Percentiles rank a stretch among this genome's conserved stretches.
Evolutionary conservation across 805 yeast genomes (phyloP).

Genomic region (Metschnikowia gelsemii): DNA sequence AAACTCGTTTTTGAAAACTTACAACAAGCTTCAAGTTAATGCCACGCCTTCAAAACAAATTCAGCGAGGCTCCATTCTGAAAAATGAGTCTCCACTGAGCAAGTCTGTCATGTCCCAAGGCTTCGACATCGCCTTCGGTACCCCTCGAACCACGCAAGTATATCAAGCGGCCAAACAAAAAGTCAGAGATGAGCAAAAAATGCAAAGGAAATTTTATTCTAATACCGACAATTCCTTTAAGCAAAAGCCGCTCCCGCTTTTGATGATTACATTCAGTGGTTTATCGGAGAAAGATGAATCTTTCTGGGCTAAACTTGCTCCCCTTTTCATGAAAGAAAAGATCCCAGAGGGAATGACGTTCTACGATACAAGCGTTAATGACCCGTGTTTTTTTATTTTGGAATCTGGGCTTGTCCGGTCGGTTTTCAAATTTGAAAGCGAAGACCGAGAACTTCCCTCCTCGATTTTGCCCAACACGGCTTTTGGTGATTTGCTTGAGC

Average conservation of each 20-base stretch:
- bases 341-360: constrained; percentile 46
- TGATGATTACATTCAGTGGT: constrained; percentile 65
- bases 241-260: constrained; percentile 60
- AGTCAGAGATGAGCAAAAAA: constrained; percentile 40
- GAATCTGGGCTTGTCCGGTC: constrained; percentile 47
- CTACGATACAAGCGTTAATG: constrained; percentile 45
- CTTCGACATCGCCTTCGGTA: constrained; percentile 36
- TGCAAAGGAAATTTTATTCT: constrained; percentile 50
- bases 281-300: constrained; percentile 45
- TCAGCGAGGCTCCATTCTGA: constrained; percentile 9
- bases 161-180: constrained; percentile 52
- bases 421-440: constrained; percentile 38
- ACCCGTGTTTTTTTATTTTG: constrained; percentile 56
- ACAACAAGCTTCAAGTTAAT: constrained; percentile 40
- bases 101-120: constrained; percentile 20
- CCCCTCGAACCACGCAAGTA: constrained; percentile 55
- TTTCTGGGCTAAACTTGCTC: constrained; percentile 66
- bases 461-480: constrained; percentile 69
- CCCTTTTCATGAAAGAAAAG: constrained; percentile 49
- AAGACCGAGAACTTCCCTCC: constrained; percentile 35
- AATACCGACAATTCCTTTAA: constrained; percentile 34
- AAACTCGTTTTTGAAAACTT: constrained; percentile 73
- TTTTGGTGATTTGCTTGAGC: constrained; percentile 57
- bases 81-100: constrained; percentile 5
- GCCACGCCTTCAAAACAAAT: constrained; percentile 14